A percentile compares a stretch with the other conserved stretches of the same genome.
Evolutionary conservation across 148 eudicot species (phyloP).

Genomic region (Chenopodium quinoa): DNA sequence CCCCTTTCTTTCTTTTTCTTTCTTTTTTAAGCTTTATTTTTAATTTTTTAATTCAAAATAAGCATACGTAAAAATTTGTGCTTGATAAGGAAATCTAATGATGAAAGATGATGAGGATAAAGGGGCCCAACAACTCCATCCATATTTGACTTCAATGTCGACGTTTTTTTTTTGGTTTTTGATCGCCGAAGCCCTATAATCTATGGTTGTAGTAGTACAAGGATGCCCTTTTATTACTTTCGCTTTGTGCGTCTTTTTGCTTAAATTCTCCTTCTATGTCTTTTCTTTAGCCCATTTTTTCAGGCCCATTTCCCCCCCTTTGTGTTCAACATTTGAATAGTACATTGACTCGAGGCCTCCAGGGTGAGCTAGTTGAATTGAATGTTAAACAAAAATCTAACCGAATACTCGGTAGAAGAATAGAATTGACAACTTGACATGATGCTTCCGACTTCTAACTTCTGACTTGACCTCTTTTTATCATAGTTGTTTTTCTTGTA

Average conservation of each 20-base stretch:
- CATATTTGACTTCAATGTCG: constrained; percentile 1
- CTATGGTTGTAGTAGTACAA: background rate
- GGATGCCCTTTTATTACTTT: background rate
- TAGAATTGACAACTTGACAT: no score
- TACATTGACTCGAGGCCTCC: no score
- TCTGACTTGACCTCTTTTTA: no score
- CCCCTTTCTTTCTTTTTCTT: background rate
- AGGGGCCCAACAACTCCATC: background rate
- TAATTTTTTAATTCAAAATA: background rate
- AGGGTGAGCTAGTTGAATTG: no score
- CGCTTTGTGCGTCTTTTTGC: background rate
- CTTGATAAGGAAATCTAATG: constrained; percentile 1
- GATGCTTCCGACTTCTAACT: no score
- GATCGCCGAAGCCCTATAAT: background rate
- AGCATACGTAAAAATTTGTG: constrained; percentile 3
- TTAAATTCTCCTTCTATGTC: background rate
- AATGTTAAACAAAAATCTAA: no score
- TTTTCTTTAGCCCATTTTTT: background rate
- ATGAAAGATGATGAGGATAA: background rate
- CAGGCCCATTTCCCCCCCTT: no score
- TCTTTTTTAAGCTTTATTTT: background rate
- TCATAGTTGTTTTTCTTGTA: no score
- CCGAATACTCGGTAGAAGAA: no score
- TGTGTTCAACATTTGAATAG: no score
- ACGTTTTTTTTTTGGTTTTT: no score